phyloP scores from a whole-genome alignment of 2,329 filamentous ascomycete genomes.

The Colletotrichum sp. region DNA sequence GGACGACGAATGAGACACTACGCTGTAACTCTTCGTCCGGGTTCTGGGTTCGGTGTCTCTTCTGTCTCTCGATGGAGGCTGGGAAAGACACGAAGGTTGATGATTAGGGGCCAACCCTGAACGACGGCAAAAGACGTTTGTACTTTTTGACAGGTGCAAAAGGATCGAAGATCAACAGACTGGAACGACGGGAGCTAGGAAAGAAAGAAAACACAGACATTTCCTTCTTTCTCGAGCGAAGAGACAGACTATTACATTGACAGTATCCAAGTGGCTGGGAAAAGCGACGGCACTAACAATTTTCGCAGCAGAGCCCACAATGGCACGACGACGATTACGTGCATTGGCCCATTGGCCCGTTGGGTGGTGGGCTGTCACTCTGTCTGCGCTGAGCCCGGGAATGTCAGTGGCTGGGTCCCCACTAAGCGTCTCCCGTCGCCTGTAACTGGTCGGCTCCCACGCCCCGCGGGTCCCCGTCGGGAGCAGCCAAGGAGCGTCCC shows the following conservation, averaged over 20 bases:
- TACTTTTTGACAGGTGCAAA: neutral
- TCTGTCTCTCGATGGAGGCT: neutral
- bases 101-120: neutral
- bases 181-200: neutral
- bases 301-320: neutral
- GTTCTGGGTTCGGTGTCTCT: neutral
- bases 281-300: neutral
- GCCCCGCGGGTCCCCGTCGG: neutral
- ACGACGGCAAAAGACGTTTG: neutral
- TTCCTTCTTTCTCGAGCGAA: neutral
- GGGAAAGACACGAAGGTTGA: neutral
- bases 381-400: neutral
- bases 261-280: neutral
- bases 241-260: neutral
- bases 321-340: neutral
- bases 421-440: neutral
- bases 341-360: neutral
- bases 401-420: neutral
- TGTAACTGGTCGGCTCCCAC: neutral
- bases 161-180: neutral
- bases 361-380: neutral
- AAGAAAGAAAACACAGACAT: neutral
- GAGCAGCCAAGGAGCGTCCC: neutral
- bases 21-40: neutral
- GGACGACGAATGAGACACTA: neutral